A percentile compares a stretch with the other conserved stretches of the same genome.
phyloP scores from a whole-genome alignment of 768 basidiomycete species.

The Leccinum arenicola region DNA sequence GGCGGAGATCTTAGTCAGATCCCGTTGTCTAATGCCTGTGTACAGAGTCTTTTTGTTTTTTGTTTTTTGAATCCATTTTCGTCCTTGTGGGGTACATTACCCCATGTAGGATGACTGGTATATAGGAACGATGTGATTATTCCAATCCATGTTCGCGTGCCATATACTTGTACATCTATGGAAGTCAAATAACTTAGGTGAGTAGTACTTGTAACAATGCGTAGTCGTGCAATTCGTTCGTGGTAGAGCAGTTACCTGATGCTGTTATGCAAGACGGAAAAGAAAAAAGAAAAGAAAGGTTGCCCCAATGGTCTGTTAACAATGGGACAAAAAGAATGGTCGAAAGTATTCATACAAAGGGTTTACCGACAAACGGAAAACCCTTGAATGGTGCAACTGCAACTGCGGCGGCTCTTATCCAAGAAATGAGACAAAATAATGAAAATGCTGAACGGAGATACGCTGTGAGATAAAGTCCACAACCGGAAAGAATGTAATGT shows the following conservation, averaged over 20 bases:
- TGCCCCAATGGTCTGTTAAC: not conserved
- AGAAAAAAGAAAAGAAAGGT: too few relatives aligned
- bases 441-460: too few relatives aligned
- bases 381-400: not conserved
- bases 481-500: too few relatives aligned
- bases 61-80: too few relatives aligned
- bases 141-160: conserved; percentile 1
- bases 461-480: too few relatives aligned
- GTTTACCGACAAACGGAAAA: not conserved
- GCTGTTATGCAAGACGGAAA: not conserved
- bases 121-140: not conserved
- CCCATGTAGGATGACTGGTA: too few relatives aligned
- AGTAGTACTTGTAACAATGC: conserved; percentile 22
- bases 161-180: conserved; percentile 4
- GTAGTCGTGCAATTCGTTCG: conserved; percentile 15
- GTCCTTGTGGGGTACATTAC: too few relatives aligned
- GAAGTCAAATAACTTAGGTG: conserved; percentile 21
- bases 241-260: not conserved
- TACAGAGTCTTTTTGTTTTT: too few relatives aligned
- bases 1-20: too few relatives aligned
- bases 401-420: too few relatives aligned
- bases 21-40: too few relatives aligned
- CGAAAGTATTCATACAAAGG: conserved; percentile 17
- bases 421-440: too few relatives aligned
- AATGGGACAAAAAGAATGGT: conserved; percentile 2